Percentiles rank a stretch among this genome's conserved stretches.
phyloP scores from a whole-genome alignment of 306 rosid genomes.

The Vicia faba region DNA sequence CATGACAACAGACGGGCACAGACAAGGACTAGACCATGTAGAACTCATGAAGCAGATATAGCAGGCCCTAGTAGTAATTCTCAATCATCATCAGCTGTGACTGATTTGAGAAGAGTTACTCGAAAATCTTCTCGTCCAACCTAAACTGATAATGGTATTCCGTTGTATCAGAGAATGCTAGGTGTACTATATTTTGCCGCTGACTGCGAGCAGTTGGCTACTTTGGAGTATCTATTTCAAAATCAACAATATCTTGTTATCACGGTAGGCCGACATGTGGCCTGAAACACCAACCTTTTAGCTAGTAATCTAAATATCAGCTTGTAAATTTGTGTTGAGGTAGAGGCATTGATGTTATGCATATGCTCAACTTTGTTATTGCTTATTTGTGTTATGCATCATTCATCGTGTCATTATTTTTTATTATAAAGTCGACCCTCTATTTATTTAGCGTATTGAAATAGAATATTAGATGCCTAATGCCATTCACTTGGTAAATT shows the following conservation, averaged over 20 bases:
- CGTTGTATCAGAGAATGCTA: slow-evolving; percentile 4
- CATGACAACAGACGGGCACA: not conserved
- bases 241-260: slow-evolving; percentile 6
- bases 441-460: not conserved
- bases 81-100: slow-evolving; percentile 33
- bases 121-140: slow-evolving; percentile 38
- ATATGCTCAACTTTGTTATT: slow-evolving; percentile 16
- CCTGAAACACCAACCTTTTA: slow-evolving; percentile 18
- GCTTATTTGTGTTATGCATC: not conserved
- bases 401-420: not conserved
- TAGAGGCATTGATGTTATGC: slow-evolving; percentile 6
- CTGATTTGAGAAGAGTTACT: slow-evolving; percentile 42
- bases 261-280: slow-evolving; percentile 8
- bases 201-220: not conserved
- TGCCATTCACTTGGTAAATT: not conserved
- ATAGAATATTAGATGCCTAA: not conserved
- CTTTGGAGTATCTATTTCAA: slow-evolving; percentile 18
- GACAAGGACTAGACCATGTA: slow-evolving; percentile 22
- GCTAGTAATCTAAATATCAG: slow-evolving; percentile 19
- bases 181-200: slow-evolving; percentile 6
- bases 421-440: not conserved
- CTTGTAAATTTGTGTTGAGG: slow-evolving; percentile 15
- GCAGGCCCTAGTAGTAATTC: slow-evolving; percentile 28
- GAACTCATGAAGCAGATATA: slow-evolving; percentile 22
- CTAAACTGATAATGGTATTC: slow-evolving; percentile 23